Conservation (phyloP, 495 filamentous ascomycete species). For the Podospora bellae-mahoneyi region DNA sequence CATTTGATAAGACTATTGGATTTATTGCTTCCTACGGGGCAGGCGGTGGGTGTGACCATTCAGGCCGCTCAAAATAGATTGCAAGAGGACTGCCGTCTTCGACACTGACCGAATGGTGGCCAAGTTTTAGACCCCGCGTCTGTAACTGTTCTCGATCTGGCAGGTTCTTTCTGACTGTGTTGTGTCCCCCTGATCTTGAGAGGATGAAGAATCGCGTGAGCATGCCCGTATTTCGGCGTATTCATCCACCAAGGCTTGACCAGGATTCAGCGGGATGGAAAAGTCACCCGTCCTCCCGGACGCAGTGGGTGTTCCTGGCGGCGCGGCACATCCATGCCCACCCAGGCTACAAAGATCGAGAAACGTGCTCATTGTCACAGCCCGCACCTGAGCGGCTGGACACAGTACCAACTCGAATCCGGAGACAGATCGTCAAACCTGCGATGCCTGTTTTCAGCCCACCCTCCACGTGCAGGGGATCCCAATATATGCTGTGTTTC, state of each 20-base stretch:
- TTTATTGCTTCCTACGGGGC: constrained; percentile 2
- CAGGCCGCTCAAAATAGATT: constrained; percentile 15
- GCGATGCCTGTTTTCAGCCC: constrained; percentile 2
- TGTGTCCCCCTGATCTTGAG: background rate
- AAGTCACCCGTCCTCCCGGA: constrained; percentile 1
- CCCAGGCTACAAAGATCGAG: background rate
- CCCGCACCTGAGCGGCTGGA: background rate
- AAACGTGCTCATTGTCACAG: constrained; percentile 6
- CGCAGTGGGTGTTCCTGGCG: background rate
- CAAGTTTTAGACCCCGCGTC: constrained; percentile 3
- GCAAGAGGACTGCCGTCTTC: constrained; percentile 11
- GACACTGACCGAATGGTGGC: constrained; percentile 10
- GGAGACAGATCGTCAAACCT: background rate
- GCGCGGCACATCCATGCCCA: constrained; percentile 1
- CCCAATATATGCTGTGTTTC: background rate
- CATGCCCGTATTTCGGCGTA: background rate
- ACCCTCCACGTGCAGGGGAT: constrained; percentile 10
- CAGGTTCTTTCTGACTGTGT: background rate
- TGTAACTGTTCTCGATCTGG: background rate
- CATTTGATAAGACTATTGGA: constrained; percentile 17
- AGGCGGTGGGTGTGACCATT: constrained; percentile 7
- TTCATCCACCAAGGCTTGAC: background rate
- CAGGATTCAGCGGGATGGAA: constrained; percentile 1
- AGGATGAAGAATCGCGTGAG: background rate
- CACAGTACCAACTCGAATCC: background rate